Percentiles rank a stretch among this genome's conserved stretches.
Evolutionary conservation across 148 eudicot genomes (phyloP).

Genomic region (Vaccinium macrocarpon): DNA sequence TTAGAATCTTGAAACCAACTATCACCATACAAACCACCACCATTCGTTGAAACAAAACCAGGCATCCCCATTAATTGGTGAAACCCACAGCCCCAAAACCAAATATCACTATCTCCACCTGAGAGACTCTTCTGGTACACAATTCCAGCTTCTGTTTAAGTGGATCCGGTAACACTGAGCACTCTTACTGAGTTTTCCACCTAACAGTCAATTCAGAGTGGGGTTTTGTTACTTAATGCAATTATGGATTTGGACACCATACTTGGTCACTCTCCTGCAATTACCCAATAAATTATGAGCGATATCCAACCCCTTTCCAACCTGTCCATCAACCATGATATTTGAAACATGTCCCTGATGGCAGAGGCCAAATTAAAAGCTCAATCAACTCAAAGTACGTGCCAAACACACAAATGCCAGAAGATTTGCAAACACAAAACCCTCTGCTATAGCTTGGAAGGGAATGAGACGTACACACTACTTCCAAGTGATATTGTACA

Average conservation of each 20-base stretch:
- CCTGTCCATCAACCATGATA: constrained; percentile 4
- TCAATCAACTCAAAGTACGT: background rate
- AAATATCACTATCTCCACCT: background rate
- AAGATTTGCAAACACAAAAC: constrained; percentile 14
- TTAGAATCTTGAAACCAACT: constrained; percentile 8
- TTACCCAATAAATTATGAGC: background rate
- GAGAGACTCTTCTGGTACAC: background rate
- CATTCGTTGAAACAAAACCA: background rate
- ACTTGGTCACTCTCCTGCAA: background rate
- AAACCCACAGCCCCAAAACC: constrained; percentile 7
- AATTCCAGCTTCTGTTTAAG: background rate
- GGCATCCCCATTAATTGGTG: constrained; percentile 1
- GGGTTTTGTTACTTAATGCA: background rate
- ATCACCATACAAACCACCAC: background rate
- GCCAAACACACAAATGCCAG: constrained; percentile 7
- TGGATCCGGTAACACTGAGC: background rate
- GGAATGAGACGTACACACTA: background rate
- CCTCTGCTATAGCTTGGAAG: constrained; percentile 14
- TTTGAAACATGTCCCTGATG: constrained; percentile 2
- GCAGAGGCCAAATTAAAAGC: constrained; percentile 11
- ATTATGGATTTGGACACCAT: background rate
- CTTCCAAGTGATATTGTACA: constrained; percentile 7
- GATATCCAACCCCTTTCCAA: background rate
- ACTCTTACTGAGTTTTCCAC: background rate
- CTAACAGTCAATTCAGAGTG: background rate